A percentile compares a stretch with the other conserved stretches of the same genome.
Evolutionary conservation across 73 alveolate genomes (phyloP).

Genomic region (Stentor roeselii): DNA sequence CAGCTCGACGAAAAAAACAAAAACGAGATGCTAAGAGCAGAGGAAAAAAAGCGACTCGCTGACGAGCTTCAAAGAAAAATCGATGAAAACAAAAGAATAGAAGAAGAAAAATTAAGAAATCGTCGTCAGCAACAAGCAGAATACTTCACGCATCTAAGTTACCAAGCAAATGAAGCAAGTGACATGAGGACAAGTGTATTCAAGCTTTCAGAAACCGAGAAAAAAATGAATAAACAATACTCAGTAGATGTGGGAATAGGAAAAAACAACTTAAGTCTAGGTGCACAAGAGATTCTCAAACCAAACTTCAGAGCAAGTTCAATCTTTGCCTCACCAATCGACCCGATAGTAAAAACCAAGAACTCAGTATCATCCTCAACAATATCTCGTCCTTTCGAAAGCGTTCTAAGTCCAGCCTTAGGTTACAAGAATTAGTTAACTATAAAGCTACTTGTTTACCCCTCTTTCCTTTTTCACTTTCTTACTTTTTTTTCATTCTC

Average conservation of each 20-base stretch:
- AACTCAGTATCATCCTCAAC: no score
- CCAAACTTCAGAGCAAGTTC: background rate
- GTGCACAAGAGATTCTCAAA: background rate
- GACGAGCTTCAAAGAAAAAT: background rate
- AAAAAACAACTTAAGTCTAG: background rate
- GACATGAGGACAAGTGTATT: background rate
- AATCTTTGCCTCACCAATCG: background rate
- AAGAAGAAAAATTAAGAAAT: background rate
- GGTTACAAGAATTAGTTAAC: no score
- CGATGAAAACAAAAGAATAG: background rate
- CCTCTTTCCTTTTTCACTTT: no score
- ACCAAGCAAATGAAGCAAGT: background rate
- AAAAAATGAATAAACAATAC: background rate
- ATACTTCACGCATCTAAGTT: background rate
- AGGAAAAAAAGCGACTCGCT: background rate
- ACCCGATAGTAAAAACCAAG: no score
- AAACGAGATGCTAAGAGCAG: background rate
- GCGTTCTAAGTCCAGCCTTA: no score
- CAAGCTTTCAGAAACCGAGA: constrained; percentile 7
- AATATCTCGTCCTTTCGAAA: no score
- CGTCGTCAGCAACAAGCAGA: background rate
- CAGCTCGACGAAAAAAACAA: background rate
- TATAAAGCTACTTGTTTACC: no score
- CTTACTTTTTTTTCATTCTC: no score
- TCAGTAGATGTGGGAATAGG: background rate